Percentiles rank a stretch among this genome's conserved stretches.
Conservation (phyloP, 257 asterid genomes). For the Solanum ossicruentum region DNA sequence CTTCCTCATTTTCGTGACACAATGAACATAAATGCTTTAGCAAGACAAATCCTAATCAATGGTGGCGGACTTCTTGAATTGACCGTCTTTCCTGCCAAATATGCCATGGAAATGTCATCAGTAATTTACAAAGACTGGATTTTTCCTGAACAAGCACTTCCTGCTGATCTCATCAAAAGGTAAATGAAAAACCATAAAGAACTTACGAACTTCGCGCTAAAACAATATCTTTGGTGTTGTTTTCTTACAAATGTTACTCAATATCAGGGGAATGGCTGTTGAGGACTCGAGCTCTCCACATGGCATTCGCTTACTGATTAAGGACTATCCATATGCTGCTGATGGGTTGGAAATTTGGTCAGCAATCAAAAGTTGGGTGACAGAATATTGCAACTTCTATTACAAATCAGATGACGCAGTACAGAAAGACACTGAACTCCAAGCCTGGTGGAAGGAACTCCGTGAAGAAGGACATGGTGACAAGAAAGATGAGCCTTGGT, state of each 20-base stretch:
- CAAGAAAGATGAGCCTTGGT: slow-evolving; percentile 60
- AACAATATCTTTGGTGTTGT: background rate
- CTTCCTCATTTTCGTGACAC: slow-evolving; percentile 66
- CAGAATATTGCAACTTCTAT: slow-evolving; percentile 52
- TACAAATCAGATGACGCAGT: slow-evolving; percentile 36
- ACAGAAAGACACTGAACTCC: slow-evolving; percentile 47
- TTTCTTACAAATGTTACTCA: background rate
- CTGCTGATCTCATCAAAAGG: slow-evolving; percentile 61
- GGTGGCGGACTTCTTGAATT: slow-evolving; percentile 53
- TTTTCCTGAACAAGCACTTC: slow-evolving; percentile 59
- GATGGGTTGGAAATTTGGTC: slow-evolving; percentile 82
- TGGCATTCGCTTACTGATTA: slow-evolving; percentile 52
- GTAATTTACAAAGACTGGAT: slow-evolving; percentile 37
- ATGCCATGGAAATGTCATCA: slow-evolving; percentile 47
- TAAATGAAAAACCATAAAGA: background rate
- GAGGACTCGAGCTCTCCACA: slow-evolving; percentile 39
- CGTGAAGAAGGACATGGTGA: slow-evolving; percentile 64
- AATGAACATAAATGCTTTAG: slow-evolving; percentile 59
- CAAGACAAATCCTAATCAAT: slow-evolving; percentile 46
- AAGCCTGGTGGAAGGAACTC: slow-evolving; percentile 74
- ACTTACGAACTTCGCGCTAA: background rate
- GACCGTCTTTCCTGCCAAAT: slow-evolving; percentile 42
- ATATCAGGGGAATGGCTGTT: slow-evolving; percentile 52
- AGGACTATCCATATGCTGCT: slow-evolving; percentile 75
- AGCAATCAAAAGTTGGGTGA: slow-evolving; percentile 64